Conservation (phyloP, 1,139 yeast genomes). For the Taiozyma sp. region DNA sequence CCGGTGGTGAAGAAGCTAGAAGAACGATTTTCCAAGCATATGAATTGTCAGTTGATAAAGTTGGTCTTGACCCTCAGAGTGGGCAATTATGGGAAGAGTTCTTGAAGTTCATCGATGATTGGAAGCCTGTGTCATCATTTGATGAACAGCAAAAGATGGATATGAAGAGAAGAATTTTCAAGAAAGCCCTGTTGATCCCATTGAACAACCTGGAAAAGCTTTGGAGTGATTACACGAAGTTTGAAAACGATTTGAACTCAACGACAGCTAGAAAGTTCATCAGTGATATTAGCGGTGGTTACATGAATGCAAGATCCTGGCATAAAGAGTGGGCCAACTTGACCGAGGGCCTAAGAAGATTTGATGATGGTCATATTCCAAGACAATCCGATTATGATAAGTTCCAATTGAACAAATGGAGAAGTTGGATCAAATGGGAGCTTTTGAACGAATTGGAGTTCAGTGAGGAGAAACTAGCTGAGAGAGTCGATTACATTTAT, state of each 20-base stretch:
- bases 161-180: constrained; percentile 69
- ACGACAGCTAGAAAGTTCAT: constrained; percentile 83
- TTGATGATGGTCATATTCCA: constrained; percentile 29
- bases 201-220: constrained; percentile 66
- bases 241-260: constrained; percentile 76
- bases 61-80: constrained; percentile 73
- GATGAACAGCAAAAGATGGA: constrained; percentile 85
- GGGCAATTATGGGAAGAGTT: constrained; percentile 81
- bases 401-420: constrained; percentile 55
- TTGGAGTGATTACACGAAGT: constrained; percentile 78
- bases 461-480: constrained; percentile 42
- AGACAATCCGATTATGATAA: constrained; percentile 28
- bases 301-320: constrained; percentile 84
- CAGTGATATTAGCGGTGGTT: constrained; percentile 79
- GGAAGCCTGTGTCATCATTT: constrained; percentile 81
- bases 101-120: constrained; percentile 68
- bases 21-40: constrained; percentile 75
- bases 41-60: constrained; percentile 74
- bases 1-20: constrained; percentile 85
- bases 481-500: constrained; percentile 70
- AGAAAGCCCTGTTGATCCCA: constrained; percentile 68
- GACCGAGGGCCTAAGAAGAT: constrained; percentile 41
- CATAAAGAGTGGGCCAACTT: constrained; percentile 65
- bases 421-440: constrained; percentile 79
- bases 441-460: constrained; percentile 62